Evolutionary conservation across 208 protist species (phyloP), one percentile per base, ranked within the genome.

Genomic region (Leishmania major): DNA sequence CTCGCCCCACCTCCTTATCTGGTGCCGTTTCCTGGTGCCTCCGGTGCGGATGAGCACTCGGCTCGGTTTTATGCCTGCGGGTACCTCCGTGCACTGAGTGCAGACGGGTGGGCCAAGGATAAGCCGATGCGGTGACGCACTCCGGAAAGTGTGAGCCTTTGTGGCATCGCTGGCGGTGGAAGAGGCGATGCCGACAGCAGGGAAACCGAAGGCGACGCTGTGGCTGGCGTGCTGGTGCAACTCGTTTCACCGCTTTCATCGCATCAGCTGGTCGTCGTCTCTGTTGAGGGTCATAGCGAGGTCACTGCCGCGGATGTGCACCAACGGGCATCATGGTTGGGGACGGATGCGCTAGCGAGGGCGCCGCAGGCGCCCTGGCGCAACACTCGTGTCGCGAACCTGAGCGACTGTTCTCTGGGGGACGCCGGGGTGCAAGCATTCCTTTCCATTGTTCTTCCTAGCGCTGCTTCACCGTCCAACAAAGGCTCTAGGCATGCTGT

Each of bases 371-470:
- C 53, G 45, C 67, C 78, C 5, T 72, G 62, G 35, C 15, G n/a
- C 28, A 77, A 31, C 47, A 57, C 77, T 17, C 17, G 13, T 51
- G 40, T 64, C 43, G 57, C 82, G 19, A 75, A 85, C 53, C 43
- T 88, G 49, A 80, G 77, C 75, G 69, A 17, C 37, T 82, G 69
- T 19, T 17, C 49, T 2, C 57, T 88, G 19, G 77, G 84, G 1
- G 84, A 84, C 45, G 77, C 5, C 11, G 84, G 84, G 15, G 84
- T 85, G 72, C 40, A n/a, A n/a, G 59, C 22, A 17, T 35, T 85
- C 37, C 4, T 78, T 25, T 51, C 60, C 40, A 66, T 47, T n/a
- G 64, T 81, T 19, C 81, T 70, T 47, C 62, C 82, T 22, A 43
- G 43, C n/a, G 13, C 13, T 7, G 37, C 19, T 19, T n/a, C 72